These are phyloP conservation scores for Allium cepa DNA, from an alignment of 106 monocot genomes.

Conservation along the genomic window DNA sequence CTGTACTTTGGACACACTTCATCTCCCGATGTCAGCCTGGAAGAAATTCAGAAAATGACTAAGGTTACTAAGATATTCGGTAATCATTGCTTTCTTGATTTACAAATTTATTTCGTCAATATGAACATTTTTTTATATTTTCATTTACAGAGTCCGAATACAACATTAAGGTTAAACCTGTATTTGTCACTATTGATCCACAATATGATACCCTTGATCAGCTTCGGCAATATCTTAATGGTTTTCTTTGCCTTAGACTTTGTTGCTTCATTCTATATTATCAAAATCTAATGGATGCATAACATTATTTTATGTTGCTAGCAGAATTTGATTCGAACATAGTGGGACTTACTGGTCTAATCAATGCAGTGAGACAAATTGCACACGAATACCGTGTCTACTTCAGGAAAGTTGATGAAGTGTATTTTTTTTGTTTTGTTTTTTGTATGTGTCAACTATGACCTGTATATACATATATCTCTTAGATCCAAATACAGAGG, in stretches of 20 bases:
- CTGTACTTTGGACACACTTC: constrained; percentile 97
- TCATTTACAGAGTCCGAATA: constrained; percentile 41
- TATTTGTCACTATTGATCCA: constrained; percentile 89
- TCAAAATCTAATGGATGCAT: background rate
- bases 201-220: constrained; percentile 75
- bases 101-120: background rate
- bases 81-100: constrained; percentile 25
- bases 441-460: no score
- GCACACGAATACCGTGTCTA: constrained; percentile 89
- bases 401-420: constrained; percentile 83
- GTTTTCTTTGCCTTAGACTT: constrained; percentile 21
- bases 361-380: constrained; percentile 61
- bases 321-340: constrained; percentile 93
- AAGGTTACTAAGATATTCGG: constrained; percentile 66
- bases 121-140: background rate
- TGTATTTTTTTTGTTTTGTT: no score
- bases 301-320: background rate
- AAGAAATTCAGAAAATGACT: constrained; percentile 76
- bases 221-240: constrained; percentile 71
- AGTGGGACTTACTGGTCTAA: constrained; percentile 67
- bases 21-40: constrained; percentile 85
- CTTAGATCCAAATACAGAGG: no score
- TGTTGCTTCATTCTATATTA: background rate
- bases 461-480: no score
- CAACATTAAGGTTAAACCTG: constrained; percentile 59